Evolutionary conservation across 2,329 filamentous ascomycete genomes (phyloP).

Genomic region (Talaromyces sp.): DNA sequence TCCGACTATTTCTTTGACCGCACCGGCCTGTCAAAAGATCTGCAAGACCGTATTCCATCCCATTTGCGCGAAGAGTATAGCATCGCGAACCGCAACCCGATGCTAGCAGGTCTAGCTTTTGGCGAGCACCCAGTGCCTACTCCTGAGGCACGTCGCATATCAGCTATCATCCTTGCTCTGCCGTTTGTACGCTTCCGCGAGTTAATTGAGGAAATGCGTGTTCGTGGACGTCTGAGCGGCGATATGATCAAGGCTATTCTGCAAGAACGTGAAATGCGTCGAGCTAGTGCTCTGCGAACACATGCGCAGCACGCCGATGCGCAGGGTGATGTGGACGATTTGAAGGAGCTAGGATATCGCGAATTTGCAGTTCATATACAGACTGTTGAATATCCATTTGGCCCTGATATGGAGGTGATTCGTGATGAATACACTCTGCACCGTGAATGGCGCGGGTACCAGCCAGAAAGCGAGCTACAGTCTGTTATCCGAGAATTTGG

Average conservation of each 20-base stretch:
- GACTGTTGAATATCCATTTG: not conserved
- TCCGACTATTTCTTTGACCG: conserved; percentile 26
- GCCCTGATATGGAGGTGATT: not conserved
- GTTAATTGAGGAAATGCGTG: conserved; percentile 23
- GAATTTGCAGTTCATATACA: conserved; percentile 21
- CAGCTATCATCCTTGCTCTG: conserved; percentile 29
- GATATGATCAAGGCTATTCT: conserved; percentile 24
- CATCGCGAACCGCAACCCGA: conserved; percentile 18
- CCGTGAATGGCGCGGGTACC: conserved; percentile 15
- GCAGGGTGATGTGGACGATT: not conserved
- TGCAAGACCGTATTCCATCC: conserved; percentile 28
- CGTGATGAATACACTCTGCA: conserved; percentile 15
- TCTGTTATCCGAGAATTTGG: conserved; percentile 6
- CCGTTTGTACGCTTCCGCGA: conserved; percentile 26
- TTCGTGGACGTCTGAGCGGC: conserved; percentile 18
- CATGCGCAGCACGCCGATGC: conserved; percentile 2
- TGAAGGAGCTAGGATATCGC: conserved; percentile 23
- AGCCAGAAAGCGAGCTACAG: not conserved
- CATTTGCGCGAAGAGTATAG: conserved; percentile 20
- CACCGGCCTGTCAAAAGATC: conserved; percentile 23
- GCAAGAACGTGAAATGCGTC: conserved; percentile 29
- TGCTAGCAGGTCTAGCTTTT: conserved; percentile 25
- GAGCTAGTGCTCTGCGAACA: conserved; percentile 23
- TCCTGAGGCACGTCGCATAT: conserved; percentile 22
- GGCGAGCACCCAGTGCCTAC: conserved; percentile 21